phyloP scores from a whole-genome alignment of 306 rosid species.

The Castanea sativa region DNA sequence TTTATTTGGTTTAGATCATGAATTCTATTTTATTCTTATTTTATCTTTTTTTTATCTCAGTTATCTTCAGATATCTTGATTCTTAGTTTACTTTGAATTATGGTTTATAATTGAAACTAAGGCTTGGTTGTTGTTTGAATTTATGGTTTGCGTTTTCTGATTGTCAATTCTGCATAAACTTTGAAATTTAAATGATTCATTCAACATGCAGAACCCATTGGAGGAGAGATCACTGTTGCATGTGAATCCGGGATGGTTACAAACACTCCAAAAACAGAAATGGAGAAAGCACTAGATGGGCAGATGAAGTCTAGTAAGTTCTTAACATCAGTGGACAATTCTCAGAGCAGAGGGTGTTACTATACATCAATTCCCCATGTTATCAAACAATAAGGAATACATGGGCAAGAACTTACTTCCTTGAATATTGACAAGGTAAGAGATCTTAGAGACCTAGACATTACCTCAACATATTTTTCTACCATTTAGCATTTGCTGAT shows the following conservation, averaged over 20 bases:
- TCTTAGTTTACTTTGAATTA: too few relatives aligned
- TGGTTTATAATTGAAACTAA: neutral
- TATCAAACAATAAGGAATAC: slow-evolving; percentile 65
- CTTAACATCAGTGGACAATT: slow-evolving; percentile 43
- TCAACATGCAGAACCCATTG: slow-evolving; percentile 68
- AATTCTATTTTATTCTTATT: neutral
- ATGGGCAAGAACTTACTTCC: slow-evolving; percentile 77
- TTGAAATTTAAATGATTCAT: slow-evolving; percentile 23
- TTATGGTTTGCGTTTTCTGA: neutral
- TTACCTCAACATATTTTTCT: neutral
- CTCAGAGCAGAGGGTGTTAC: slow-evolving; percentile 69
- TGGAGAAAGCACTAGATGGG: slow-evolving; percentile 62
- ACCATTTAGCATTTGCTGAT: slow-evolving; percentile 15
- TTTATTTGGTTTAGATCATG: neutral
- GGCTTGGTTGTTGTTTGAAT: neutral
- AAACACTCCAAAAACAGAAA: slow-evolving; percentile 42
- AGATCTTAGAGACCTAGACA: neutral
- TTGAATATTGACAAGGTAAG: slow-evolving; percentile 87
- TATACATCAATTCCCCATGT: slow-evolving; percentile 78
- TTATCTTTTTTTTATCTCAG: neutral
- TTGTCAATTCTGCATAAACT: neutral
- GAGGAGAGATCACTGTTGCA: slow-evolving; percentile 81
- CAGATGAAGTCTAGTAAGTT: slow-evolving; percentile 17
- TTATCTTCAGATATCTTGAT: too few relatives aligned
- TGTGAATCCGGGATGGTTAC: slow-evolving; percentile 47